Evolutionary conservation across 2,329 filamentous ascomycete species (phyloP), one percentile per base, ranked within the genome.

Genomic region (Beauveria sp.): DNA sequence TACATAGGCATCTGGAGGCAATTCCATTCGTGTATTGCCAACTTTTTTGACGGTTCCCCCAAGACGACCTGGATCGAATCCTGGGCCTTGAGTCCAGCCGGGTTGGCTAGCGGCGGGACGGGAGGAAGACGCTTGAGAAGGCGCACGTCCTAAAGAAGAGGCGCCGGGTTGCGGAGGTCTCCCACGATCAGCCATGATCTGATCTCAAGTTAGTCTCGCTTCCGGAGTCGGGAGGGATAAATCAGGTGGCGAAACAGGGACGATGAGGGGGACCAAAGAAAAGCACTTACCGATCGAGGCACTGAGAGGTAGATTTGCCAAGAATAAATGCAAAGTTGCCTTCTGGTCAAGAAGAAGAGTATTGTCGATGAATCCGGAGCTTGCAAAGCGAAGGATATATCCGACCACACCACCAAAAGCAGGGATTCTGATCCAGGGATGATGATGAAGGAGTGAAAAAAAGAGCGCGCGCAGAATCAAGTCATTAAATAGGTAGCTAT

Each of bases 1-100:
- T 4, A 75, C 64, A 65, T 81, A 88, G 0, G 84, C 84, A 66
- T 86, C 83, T 0, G 83, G 74, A 0, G 84, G 84, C 0, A 87
- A 68, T 60, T 88, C 85, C 65, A 86, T 75, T 6, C 83, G 81
- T 0, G 73, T 77, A 57, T 78, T 78, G 7, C 59, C 49, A 1
- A 69, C 69, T 64, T 77, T 78, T 5, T 68, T 65, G 2, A 67
- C 63, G 14, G 64, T 61, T 0, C 64, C 60, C 4, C 69, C 63
- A 16, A 73, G 69, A 8, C 73, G 68, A 7, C 76, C 79, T 2
- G 80, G 79, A 63, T 82, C 80, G 28, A 69, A 77, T 0, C 80
- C 80, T 28, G 78, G 65, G 22, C 67, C 64, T 3, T 69, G 60
- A 1, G 64, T 45, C 68, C 71, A 74, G n/a, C 69, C 60, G 18